phyloP scores from a whole-genome alignment of 495 filamentous ascomycete species.

The Podospora conica region DNA sequence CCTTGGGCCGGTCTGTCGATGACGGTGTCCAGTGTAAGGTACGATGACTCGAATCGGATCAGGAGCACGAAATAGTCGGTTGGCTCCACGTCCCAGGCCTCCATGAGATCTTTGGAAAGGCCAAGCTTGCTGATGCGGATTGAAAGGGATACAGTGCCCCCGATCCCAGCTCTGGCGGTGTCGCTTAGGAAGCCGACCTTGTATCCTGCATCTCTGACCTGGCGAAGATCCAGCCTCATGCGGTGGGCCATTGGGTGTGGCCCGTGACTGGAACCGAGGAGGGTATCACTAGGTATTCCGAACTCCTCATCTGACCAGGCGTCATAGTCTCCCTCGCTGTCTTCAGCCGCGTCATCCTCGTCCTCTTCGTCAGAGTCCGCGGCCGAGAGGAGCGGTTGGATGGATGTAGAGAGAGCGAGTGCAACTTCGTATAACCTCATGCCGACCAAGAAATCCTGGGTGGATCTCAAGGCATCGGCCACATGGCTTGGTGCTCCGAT shows the following conservation, averaged over 20 bases:
- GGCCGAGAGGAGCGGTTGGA: slow-evolving; percentile 35
- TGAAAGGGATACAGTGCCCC: slow-evolving; percentile 56
- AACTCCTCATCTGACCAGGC: slow-evolving; percentile 20
- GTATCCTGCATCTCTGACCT: slow-evolving; percentile 61
- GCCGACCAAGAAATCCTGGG: slow-evolving; percentile 29
- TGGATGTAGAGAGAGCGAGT: slow-evolving; percentile 30
- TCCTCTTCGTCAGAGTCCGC: slow-evolving; percentile 22
- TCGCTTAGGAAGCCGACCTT: slow-evolving; percentile 60
- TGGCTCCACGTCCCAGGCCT: slow-evolving; percentile 66
- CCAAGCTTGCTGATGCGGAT: slow-evolving; percentile 63
- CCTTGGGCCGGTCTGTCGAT: slow-evolving; percentile 2
- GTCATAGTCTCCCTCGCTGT: slow-evolving; percentile 23
- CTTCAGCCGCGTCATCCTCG: slow-evolving; percentile 24
- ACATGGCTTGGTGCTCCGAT: slow-evolving; percentile 36
- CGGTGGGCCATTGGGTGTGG: slow-evolving; percentile 17
- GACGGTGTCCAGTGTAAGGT: slow-evolving; percentile 45
- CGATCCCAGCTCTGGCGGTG: slow-evolving; percentile 30
- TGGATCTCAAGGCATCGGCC: neutral
- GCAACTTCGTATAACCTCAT: slow-evolving; percentile 43
- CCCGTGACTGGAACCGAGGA: neutral
- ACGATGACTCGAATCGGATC: slow-evolving; percentile 57
- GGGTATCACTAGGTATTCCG: neutral
- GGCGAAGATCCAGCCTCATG: slow-evolving; percentile 58
- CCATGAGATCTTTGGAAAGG: slow-evolving; percentile 68
- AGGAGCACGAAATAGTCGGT: slow-evolving; percentile 72